These are phyloP conservation scores for Stygiomarasmius scandens DNA, from an alignment of 1,284 basidiomycete species.

Conservation along the genomic window DNA sequence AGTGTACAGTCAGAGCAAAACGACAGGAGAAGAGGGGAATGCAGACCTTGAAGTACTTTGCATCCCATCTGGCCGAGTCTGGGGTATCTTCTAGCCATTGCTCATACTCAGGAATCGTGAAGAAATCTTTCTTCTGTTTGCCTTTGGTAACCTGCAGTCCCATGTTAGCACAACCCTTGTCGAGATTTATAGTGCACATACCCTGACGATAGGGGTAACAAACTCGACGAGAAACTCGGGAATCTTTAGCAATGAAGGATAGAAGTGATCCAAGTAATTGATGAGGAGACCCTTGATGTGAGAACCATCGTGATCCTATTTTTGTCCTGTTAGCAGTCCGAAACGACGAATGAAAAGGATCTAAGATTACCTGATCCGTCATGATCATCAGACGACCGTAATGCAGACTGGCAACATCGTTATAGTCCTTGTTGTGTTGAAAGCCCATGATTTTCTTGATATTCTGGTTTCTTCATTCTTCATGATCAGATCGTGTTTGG, in stretches of 20 bases:
- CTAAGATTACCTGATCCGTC: constrained; percentile 87
- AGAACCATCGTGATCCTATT: constrained; percentile 97
- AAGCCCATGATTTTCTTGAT: constrained; percentile 99
- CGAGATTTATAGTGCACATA: constrained; percentile 50
- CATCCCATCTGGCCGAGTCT: constrained; percentile 84
- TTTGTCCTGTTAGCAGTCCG: constrained; percentile 11
- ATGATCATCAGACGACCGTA: constrained; percentile 99
- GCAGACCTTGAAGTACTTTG: constrained; percentile 95
- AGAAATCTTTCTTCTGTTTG: constrained; percentile 85
- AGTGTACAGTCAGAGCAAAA: constrained; percentile 1
- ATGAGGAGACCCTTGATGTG: constrained; percentile 99
- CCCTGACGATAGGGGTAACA: constrained; percentile 97
- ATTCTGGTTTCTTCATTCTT: constrained; percentile 95
- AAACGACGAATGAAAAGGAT: constrained; percentile 42
- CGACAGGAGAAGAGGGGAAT: neutral
- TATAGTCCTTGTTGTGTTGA: constrained; percentile 92
- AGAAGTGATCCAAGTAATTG: constrained; percentile 98
- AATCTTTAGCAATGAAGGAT: constrained; percentile 91
- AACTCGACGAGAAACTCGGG: constrained; percentile 97
- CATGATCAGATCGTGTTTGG: constrained; percentile 94
- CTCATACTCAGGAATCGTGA: constrained; percentile 97
- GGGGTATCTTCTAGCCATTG: constrained; percentile 86
- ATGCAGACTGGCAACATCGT: constrained; percentile 71
- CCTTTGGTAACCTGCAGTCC: constrained; percentile 76
- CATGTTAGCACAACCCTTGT: too few species aligned